Evolutionary conservation across 2,329 filamentous ascomycete species (phyloP), one percentile per base, ranked within the genome.

Genomic region (Chrysoporthe austroafricana): DNA sequence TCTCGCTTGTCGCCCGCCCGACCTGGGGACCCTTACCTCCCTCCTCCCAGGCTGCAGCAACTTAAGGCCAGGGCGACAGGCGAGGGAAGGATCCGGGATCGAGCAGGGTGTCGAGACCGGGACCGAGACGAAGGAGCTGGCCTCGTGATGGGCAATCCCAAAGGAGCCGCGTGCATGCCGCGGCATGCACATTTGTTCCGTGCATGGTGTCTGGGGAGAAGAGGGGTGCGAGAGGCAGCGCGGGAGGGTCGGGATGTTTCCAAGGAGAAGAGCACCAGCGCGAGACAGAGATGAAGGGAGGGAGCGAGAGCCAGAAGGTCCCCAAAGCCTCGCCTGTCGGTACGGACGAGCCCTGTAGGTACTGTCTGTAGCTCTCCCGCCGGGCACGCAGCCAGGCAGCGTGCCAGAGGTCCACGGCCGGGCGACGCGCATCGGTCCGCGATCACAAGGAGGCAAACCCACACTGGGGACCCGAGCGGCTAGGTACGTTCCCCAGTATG

Each of bases 391-490:
- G 44, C 44, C 9, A 34, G 52, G 3, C 4, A 48, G 44, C 44
- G 26, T 52, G 32, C 32, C 60, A 62, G 44, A 62, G 60, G 16
- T 34, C 54, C 54, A 32, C 54, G 34, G 54, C 54, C 54, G 54
- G 16, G n/a, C 54, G 54, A 57, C 26, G 18, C 43, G 60, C 60
- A 62, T 48, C 60, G 60, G 60, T 62, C 60, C 60, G 60, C 60
- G 60, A 48, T 62, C 61, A 63, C 61, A 54, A 54, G 50, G 50
- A 54, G 61, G 21, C 34, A 26, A 21, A 16, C 48, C 61, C 48
- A 54, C 36, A 26, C 34, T 63, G 48, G 18, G 34, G 48, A n/a
- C 61, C 61, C 36, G 13, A 39, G 36, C 36, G 48, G 61, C 61
- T 54, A 26, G 26, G 26, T 2, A 26, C 26, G 26, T 26, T 26